A percentile compares a stretch with the other conserved stretches of the same genome.
Evolutionary conservation across 805 yeast species (phyloP).

Genomic region (Nakazawaea ambrosiae): DNA sequence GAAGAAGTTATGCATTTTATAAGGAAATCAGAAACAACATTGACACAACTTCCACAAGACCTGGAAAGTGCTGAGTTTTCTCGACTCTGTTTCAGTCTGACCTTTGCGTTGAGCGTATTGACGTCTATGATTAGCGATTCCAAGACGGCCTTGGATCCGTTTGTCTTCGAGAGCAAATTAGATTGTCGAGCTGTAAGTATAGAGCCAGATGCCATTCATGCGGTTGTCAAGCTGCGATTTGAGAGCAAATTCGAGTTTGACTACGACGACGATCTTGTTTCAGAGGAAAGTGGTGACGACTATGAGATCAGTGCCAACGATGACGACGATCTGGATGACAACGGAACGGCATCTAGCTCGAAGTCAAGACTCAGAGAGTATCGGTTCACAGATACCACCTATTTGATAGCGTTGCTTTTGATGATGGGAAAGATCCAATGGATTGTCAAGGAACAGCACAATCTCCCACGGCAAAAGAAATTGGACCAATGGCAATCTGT

Average conservation of each 20-base stretch:
- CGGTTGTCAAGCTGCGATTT: not conserved
- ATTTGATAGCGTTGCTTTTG: slow-evolving; percentile 2
- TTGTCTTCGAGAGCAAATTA: not conserved
- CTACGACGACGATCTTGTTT: slow-evolving; percentile 1
- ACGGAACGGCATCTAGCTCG: not conserved
- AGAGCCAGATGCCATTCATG: not conserved
- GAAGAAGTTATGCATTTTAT: not conserved
- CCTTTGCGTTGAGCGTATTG: slow-evolving; percentile 4
- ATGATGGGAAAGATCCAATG: not conserved
- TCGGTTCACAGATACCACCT: slow-evolving; percentile 6
- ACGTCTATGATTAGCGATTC: not conserved
- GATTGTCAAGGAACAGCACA: not conserved
- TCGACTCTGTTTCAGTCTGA: slow-evolving; percentile 2
- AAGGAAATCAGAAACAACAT: not conserved
- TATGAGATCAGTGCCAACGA: not conserved
- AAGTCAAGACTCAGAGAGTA: not conserved
- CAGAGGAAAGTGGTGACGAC: slow-evolving; percentile 3
- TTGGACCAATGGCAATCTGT: not conserved
- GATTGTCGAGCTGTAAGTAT: no score
- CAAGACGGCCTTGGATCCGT: slow-evolving; percentile 6
- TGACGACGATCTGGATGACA: not conserved
- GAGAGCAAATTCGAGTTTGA: slow-evolving; percentile 1
- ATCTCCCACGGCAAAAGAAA: not conserved
- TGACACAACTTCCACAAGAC: not conserved
- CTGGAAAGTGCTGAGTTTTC: slow-evolving; percentile 1